These are phyloP conservation scores for Lipomyces chichibuensis DNA, from an alignment of 805 yeast species.

Conservation along the genomic window DNA sequence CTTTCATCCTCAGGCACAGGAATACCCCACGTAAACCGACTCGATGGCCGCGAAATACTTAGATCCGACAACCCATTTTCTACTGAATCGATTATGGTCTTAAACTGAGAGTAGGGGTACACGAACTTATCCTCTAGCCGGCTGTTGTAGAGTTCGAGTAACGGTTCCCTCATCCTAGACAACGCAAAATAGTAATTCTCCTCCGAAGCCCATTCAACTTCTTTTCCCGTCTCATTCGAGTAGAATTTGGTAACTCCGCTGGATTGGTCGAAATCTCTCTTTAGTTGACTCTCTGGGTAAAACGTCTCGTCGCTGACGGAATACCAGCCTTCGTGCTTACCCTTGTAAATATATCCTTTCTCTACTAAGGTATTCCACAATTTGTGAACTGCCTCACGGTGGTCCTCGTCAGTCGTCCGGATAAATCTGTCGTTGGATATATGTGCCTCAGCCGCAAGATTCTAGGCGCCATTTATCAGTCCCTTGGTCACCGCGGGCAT, in stretches of 20 bases:
- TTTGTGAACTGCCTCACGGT: constrained; percentile 60
- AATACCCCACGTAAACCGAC: constrained; percentile 86
- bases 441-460: constrained; percentile 60
- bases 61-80: constrained; percentile 59
- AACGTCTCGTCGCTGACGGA: constrained; percentile 93
- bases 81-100: constrained; percentile 62
- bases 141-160: constrained; percentile 54
- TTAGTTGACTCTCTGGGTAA: constrained; percentile 79
- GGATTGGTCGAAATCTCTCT: constrained; percentile 42
- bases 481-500: neutral
- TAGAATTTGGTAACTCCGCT: constrained; percentile 40
- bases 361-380: constrained; percentile 65
- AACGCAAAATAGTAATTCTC: constrained; percentile 84
- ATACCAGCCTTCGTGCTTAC: constrained; percentile 92
- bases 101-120: constrained; percentile 62
- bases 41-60: constrained; percentile 82
- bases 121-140: constrained; percentile 58
- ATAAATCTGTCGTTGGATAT: constrained; percentile 76
- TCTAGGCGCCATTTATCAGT: constrained; percentile 17
- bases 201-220: constrained; percentile 76
- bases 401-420: constrained; percentile 87
- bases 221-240: constrained; percentile 69
- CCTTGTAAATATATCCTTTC: constrained; percentile 74
- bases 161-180: constrained; percentile 57
- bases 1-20: constrained; percentile 77